Evolutionary conservation across 164 flowering plant species (phyloP).

Genomic region (Stephania cephalantha): DNA sequence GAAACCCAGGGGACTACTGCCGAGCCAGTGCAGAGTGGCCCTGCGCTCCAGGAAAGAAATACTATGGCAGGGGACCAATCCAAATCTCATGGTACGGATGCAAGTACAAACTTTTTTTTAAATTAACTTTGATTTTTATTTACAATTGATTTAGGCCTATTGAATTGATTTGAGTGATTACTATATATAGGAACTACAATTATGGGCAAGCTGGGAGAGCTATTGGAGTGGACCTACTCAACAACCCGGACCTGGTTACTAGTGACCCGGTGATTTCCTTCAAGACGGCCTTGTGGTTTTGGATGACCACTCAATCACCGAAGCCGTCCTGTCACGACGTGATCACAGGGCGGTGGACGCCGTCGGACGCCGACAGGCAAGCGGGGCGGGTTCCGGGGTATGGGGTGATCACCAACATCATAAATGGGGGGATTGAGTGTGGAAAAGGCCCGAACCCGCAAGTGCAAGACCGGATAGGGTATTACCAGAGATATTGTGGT

Average conservation of each 20-base stretch:
- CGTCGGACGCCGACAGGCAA: constrained; percentile 6
- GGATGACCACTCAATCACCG: constrained; percentile 26
- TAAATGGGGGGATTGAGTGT: constrained; percentile 20
- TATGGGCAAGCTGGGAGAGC: constrained; percentile 32
- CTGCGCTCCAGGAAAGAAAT: constrained; percentile 20
- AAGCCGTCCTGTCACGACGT: constrained; percentile 12
- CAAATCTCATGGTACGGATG: constrained; percentile 17
- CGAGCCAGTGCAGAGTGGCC: constrained; percentile 12
- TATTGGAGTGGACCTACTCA: constrained; percentile 16
- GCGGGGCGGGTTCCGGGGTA: constrained; percentile 17
- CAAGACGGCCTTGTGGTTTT: constrained; percentile 40
- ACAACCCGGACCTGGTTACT: constrained; percentile 34
- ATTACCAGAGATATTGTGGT: constrained; percentile 21
- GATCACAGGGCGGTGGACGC: constrained; percentile 10
- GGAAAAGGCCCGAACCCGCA: constrained; percentile 7
- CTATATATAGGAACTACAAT: constrained; percentile 30
- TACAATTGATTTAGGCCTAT: neutral
- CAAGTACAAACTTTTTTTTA: neutral
- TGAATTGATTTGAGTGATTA: neutral
- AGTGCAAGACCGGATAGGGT: constrained; percentile 15
- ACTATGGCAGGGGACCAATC: constrained; percentile 32
- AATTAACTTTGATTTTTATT: neutral
- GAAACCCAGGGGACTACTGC: constrained; percentile 6
- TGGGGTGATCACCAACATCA: constrained; percentile 18
- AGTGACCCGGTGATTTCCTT: constrained; percentile 27